These are phyloP conservation scores for Protomyces pachydermus DNA, from an alignment of 1,139 yeast species.

Conservation along the genomic window DNA sequence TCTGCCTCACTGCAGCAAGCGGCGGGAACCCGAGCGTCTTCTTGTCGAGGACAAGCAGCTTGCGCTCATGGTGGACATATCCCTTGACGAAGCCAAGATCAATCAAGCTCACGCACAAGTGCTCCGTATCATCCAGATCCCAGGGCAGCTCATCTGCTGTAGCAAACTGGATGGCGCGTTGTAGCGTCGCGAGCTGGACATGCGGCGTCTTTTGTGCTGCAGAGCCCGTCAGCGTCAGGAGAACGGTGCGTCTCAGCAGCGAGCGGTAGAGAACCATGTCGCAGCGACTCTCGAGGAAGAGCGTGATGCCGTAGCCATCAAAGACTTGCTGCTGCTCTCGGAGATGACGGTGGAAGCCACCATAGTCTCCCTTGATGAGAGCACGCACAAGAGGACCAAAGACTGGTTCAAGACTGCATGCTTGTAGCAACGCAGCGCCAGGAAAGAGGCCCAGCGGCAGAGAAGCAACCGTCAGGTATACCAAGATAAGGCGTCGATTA, in stretches of 20 bases:
- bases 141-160: constrained; percentile 27
- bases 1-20: neutral
- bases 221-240: constrained; percentile 21
- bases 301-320: constrained; percentile 35
- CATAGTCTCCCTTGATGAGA: constrained; percentile 36
- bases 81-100: constrained; percentile 41
- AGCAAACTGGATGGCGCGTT: constrained; percentile 31
- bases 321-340: constrained; percentile 35
- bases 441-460: constrained; percentile 42
- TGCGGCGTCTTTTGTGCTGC: constrained; percentile 31
- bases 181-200: constrained; percentile 33
- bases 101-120: constrained; percentile 39
- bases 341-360: constrained; percentile 35
- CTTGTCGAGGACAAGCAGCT: constrained; percentile 26
- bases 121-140: constrained; percentile 38
- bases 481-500: constrained; percentile 40
- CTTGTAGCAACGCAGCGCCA: constrained; percentile 33
- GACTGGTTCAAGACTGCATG: constrained; percentile 33
- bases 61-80: constrained; percentile 34
- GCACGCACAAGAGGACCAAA: constrained; percentile 38
- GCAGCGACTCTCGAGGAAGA: constrained; percentile 36
- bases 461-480: constrained; percentile 53
- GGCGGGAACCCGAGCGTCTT: constrained; percentile 19
- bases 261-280: constrained; percentile 38
- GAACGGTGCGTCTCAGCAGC: constrained; percentile 34